Conservation (phyloP, 2,329 filamentous ascomycete species). For the Phyllosticta capitalensis region DNA sequence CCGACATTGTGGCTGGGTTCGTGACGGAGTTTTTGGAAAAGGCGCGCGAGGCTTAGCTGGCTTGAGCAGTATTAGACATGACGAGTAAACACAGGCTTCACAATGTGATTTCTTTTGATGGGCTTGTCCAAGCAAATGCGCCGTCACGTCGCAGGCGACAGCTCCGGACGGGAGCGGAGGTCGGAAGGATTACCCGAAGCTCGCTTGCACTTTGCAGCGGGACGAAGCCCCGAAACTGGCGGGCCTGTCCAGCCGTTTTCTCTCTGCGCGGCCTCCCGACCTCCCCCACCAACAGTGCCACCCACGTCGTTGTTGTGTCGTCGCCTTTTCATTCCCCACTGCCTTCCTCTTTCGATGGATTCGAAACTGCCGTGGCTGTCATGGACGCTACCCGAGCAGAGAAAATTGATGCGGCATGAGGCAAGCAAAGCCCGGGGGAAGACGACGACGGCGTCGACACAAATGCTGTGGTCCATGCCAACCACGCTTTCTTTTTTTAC, state of each 20-base stretch:
- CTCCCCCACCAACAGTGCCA: background rate
- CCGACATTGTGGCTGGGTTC: conserved; percentile 55
- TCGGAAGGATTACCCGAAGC: background rate
- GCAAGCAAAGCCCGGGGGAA: background rate
- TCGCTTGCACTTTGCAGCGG: background rate
- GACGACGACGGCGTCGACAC: background rate
- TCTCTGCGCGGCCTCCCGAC: background rate
- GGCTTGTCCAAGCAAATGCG: too few relatives aligned
- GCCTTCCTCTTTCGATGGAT: background rate
- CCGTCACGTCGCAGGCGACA: too few relatives aligned
- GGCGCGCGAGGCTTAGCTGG: background rate
- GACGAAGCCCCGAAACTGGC: background rate
- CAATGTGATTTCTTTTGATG: too few relatives aligned
- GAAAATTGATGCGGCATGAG: background rate
- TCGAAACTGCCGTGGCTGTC: background rate
- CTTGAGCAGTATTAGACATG: too few relatives aligned
- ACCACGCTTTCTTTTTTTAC: background rate
- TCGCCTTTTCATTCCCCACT: background rate
- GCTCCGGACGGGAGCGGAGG: too few relatives aligned
- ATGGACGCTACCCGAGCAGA: background rate
- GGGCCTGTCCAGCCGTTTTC: too few relatives aligned
- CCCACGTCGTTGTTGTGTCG: background rate
- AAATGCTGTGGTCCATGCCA: background rate
- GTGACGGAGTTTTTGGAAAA: conserved; percentile 46
- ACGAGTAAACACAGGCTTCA: too few relatives aligned